Conservation (phyloP, 179 eudicot species). For the Pouteria campechiana region DNA sequence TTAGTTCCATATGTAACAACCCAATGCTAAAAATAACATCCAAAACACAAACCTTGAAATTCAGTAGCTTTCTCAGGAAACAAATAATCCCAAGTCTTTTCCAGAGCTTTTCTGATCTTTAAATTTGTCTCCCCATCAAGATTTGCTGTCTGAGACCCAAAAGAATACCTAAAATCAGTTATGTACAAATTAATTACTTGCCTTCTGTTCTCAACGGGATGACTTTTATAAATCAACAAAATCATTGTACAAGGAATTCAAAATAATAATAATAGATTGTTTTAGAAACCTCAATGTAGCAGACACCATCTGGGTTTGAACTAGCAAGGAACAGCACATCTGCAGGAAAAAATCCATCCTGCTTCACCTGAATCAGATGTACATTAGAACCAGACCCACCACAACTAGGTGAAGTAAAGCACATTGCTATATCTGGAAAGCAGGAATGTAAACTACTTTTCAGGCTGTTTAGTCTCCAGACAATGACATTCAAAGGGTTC, state of each 20-base stretch:
- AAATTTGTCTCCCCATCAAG: constrained; percentile 98
- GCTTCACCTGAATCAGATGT: constrained; percentile 51
- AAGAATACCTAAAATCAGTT: too few species aligned
- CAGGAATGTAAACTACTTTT: too few species aligned
- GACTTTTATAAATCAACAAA: not conserved
- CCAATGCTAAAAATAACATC: too few species aligned
- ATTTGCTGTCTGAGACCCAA: constrained; percentile 71
- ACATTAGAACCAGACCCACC: too few species aligned
- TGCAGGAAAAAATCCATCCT: constrained; percentile 91
- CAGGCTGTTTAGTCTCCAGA: too few species aligned
- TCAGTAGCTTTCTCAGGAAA: constrained; percentile 70
- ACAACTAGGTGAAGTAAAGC: too few species aligned
- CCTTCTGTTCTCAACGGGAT: not conserved
- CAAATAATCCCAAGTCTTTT: constrained; percentile 94
- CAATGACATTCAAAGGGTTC: too few species aligned
- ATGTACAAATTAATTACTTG: too few species aligned
- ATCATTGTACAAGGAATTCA: not conserved
- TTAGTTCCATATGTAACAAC: too few species aligned
- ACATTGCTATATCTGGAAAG: too few species aligned
- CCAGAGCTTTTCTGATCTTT: constrained; percentile 95
- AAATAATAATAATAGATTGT: not conserved
- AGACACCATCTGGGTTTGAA: constrained; percentile 92
- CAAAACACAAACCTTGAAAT: constrained; percentile 87
- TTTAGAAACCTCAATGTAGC: constrained; percentile 78
- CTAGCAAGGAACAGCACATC: constrained; percentile 90